phyloP scores from a whole-genome alignment of 106 monocot genomes.

The Platanthera guangdongensis region DNA sequence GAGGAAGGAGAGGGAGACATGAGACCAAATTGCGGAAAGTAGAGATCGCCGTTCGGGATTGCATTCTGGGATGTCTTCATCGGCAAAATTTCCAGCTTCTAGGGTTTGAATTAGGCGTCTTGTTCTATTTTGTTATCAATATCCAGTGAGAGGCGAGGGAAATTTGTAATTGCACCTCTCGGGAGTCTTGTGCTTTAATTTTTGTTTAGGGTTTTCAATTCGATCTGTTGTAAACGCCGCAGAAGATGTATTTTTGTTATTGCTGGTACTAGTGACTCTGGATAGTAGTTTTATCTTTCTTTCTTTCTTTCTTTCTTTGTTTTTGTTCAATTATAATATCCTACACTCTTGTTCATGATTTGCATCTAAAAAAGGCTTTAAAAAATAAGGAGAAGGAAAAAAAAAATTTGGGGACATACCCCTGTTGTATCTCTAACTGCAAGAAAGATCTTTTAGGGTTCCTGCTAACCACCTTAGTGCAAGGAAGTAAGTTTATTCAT shows the following conservation, averaged over 20 bases:
- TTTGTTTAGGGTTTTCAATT: conserved; percentile 9
- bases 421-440: neutral
- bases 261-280: conserved; percentile 8
- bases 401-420: neutral
- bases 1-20: neutral
- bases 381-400: neutral
- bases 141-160: neutral
- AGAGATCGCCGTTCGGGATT: neutral
- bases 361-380: neutral
- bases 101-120: neutral
- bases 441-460: neutral
- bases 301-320: neutral
- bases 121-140: conserved; percentile 4
- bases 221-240: conserved; percentile 4
- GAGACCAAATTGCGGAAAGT: neutral
- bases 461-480: neutral
- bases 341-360: neutral
- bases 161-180: conserved; percentile 5
- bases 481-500: neutral
- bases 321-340: neutral
- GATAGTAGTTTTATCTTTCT: conserved; percentile 5
- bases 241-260: conserved; percentile 9
- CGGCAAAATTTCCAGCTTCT: neutral
- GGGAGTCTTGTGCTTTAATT: neutral
- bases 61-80: neutral